phyloP scores from a whole-genome alignment of 805 yeast genomes.

The Yamadazyma endophytica region DNA sequence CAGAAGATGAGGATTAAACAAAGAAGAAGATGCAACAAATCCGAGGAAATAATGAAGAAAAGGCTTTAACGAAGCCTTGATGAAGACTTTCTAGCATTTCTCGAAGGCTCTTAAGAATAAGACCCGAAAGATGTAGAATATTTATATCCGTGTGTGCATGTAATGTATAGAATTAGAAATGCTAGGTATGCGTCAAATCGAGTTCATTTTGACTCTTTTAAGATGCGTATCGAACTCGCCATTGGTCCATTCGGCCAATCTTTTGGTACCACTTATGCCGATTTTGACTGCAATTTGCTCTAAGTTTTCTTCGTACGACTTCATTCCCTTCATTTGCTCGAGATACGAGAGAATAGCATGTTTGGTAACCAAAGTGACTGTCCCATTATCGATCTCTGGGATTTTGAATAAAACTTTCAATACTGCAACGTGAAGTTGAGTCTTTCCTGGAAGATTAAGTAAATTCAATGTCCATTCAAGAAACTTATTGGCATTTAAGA shows the following conservation, averaged over 20 bases:
- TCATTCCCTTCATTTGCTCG: conserved; percentile 18
- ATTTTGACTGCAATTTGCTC: conserved; percentile 46
- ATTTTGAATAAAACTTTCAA: conserved; percentile 42
- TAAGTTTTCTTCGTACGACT: conserved; percentile 35
- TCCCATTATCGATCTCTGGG: conserved; percentile 53
- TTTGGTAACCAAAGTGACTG: conserved; percentile 55
- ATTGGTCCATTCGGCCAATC: conserved; percentile 59
- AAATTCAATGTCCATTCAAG: conserved; percentile 67
- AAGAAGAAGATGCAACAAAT: conserved; percentile 25
- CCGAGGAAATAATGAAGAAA: neutral
- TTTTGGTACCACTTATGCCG: conserved; percentile 41
- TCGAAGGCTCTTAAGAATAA: neutral
- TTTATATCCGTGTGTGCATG: neutral
- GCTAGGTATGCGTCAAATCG: neutral
- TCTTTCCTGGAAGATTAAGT: conserved; percentile 46
- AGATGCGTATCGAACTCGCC: conserved; percentile 44
- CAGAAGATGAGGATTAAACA: conserved; percentile 35
- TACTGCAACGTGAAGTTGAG: conserved; percentile 36
- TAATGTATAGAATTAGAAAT: neutral
- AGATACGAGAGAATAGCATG: conserved; percentile 38
- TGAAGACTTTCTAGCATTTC: no score
- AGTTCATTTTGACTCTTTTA: conserved; percentile 42
- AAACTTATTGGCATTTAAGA: conserved; percentile 50
- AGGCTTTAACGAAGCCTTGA: no score
- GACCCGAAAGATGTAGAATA: neutral